These are phyloP conservation scores for Eucalyptus erythrocorys DNA, from an alignment of 345 rosid genomes.

Conservation along the genomic window DNA sequence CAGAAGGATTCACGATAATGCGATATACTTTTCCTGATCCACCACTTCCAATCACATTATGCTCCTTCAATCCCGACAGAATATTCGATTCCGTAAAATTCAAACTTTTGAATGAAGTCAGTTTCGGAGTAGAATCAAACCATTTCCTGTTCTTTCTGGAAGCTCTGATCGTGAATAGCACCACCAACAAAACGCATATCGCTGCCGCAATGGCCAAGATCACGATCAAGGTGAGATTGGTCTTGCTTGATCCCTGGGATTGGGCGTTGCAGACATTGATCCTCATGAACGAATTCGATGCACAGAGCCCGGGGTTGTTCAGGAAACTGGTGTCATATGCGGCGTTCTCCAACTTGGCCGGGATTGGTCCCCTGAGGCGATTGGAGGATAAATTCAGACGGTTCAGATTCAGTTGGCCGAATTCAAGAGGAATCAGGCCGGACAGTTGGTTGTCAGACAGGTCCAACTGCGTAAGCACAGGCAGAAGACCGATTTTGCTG, in stretches of 20 bases:
- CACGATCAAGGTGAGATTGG: background rate
- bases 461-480: constrained; percentile 17
- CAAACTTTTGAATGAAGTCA: constrained; percentile 28
- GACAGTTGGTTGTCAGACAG: constrained; percentile 37
- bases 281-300: constrained; percentile 1
- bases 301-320: constrained; percentile 39
- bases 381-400: constrained; percentile 45
- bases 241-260: background rate
- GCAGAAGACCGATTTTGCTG: constrained; percentile 11
- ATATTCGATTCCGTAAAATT: too few species aligned
- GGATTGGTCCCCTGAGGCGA: constrained; percentile 25
- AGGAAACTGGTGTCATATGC: constrained; percentile 29
- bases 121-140: constrained; percentile 12
- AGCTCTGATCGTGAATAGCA: background rate
- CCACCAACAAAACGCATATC: background rate
- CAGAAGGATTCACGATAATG: constrained; percentile 21
- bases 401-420: constrained; percentile 5
- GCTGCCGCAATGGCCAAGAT: background rate
- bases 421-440: constrained; percentile 31
- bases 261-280: constrained; percentile 12
- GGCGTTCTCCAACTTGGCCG: constrained; percentile 9
- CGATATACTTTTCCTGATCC: constrained; percentile 58
- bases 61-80: too few species aligned
- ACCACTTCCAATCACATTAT: background rate
- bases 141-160: background rate